Evolutionary conservation across 1,284 basidiomycete species (phyloP), one percentile per base, ranked within the genome.

Genomic region (Leccinum angustisporum): DNA sequence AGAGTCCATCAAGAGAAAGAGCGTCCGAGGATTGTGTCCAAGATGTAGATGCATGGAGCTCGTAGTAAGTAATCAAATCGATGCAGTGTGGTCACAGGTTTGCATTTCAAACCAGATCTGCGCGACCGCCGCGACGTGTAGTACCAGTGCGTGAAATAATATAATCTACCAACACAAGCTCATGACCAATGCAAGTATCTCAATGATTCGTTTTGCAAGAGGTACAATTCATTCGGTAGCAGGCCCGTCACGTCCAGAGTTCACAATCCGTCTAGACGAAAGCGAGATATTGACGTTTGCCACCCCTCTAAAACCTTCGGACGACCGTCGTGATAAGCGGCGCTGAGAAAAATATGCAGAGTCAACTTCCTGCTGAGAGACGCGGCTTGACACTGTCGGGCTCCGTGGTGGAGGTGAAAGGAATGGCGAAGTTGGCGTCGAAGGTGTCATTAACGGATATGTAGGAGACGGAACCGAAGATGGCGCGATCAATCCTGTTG

Each of bases 1-100:
- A 50, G 83, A 77, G 68, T 83, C 84, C 34, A 89, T 90, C 59
- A 87, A 81, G n/a, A 93, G 83, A 69, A 87, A 88, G 43, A 93
- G 76, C 2, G 85, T 80, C 31, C 91, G 82, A 40, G 88, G 90
- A 58, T 75, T 82, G 63, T 83, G 85, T 66, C 78, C 80, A 54
- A 92, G 80, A 72, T 90, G 87, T 43, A 93, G 80, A 76, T 91
- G 82, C 91, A 93, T 86, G 38, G 53, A 40, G n/a, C 33, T 36
- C 21, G n/a, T n/a, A n/a, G 53, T 43, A 7, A 52, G n/a, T 18
- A 46, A 46, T 46, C 18, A 46, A 21, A 46, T 51, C 27, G 25
- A 38, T 21, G 25, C 30, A 48, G 21, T 25, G 58, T 40, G 4
- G 48, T 64, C 65, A 38, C 65, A 52, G 61, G 34, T 21, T 21